Evolutionary conservation across 176 grass and related monocot genomes (phyloP).

Genomic region (Eragrostis curvula): DNA sequence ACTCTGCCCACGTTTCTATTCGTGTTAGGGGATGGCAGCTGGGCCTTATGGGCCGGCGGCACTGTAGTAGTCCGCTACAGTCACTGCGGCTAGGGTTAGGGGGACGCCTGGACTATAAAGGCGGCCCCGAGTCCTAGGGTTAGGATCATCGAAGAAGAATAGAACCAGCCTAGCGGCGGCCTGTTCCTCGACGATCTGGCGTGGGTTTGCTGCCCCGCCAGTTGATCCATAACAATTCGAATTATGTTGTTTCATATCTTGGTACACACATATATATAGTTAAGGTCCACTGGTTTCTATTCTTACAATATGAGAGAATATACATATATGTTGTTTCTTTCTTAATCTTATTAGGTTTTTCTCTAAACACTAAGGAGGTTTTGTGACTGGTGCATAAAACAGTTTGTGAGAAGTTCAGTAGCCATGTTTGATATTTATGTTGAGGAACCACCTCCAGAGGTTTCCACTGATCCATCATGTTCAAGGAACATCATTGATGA

Average conservation of each 20-base stretch:
- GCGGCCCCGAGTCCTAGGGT: too few species aligned
- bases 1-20: neutral
- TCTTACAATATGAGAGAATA: neutral
- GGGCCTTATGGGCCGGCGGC: too few species aligned
- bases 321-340: neutral
- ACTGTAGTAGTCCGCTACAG: too few species aligned
- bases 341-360: slow-evolving; percentile 36
- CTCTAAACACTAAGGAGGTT: neutral
- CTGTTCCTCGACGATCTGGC: too few species aligned
- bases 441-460: slow-evolving; percentile 18
- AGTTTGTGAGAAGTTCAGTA: slow-evolving; percentile 11
- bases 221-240: too few species aligned
- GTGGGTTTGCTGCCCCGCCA: too few species aligned
- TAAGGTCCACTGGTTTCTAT: neutral
- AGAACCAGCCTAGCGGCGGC: too few species aligned
- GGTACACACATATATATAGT: neutral
- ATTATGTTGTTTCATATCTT: slow-evolving; percentile 15
- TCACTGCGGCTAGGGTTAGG: too few species aligned
- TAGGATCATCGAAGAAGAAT: too few species aligned
- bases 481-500: slow-evolving; percentile 29
- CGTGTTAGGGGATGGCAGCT: too few species aligned
- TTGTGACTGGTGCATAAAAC: neutral
- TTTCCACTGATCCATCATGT: slow-evolving; percentile 13
- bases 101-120: too few species aligned
- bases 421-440: slow-evolving; percentile 20